Evolutionary conservation across 176 grass and related monocot genomes (phyloP).

Genomic region (Pontederia paniculata): DNA sequence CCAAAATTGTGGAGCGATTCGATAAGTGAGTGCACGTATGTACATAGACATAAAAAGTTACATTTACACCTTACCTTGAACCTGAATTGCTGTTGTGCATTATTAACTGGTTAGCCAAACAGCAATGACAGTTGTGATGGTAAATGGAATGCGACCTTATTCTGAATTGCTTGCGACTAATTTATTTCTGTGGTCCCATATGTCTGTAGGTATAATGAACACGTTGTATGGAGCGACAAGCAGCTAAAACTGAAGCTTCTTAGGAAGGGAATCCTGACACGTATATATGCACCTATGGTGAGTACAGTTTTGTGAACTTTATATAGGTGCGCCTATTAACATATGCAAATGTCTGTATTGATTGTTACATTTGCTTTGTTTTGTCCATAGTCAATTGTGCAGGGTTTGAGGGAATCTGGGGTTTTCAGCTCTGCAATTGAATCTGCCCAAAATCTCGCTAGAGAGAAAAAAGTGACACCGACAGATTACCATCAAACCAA

Average conservation of each 20-base stretch:
- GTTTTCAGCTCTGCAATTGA: conserved; percentile 67
- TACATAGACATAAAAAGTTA: no score
- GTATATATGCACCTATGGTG: conserved; percentile 88
- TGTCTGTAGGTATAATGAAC: conserved; percentile 70
- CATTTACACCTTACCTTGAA: no score
- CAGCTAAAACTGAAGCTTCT: conserved; percentile 76
- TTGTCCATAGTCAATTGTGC: conserved; percentile 52
- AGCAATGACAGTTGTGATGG: no score
- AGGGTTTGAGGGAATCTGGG: conserved; percentile 66
- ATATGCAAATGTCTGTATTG: background rate
- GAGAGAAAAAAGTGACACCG: conserved; percentile 22
- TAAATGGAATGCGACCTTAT: background rate
- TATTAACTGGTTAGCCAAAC: no score
- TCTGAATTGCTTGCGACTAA: background rate
- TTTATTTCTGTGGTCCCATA: background rate
- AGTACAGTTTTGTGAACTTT: conserved; percentile 14
- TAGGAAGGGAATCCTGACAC: conserved; percentile 66
- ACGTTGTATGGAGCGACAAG: conserved; percentile 69
- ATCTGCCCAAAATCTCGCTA: conserved; percentile 35
- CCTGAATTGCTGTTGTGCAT: no score
- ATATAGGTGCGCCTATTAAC: background rate
- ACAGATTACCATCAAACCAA: conserved; percentile 13
- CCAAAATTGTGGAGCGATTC: no score
- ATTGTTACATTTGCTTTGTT: conserved; percentile 1
- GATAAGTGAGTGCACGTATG: no score